A percentile compares a stretch with the other conserved stretches of the same genome.
Conservation (phyloP, 106 monocot genomes). For the Dioscorea zingiberensis region DNA sequence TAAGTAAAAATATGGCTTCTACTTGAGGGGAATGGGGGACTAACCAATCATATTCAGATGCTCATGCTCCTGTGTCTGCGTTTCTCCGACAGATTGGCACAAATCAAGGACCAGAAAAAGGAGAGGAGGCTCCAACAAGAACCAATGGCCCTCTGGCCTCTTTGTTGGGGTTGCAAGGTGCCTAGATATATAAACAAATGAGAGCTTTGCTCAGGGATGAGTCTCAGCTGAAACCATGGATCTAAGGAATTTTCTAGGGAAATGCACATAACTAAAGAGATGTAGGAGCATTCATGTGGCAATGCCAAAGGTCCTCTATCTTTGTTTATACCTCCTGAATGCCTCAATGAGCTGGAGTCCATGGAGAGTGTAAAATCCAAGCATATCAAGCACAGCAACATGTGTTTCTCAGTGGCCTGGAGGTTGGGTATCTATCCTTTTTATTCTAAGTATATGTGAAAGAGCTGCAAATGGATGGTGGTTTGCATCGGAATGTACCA, state of each 20-base stretch:
- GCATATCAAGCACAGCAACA: slow-evolving; percentile 3
- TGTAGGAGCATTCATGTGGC: background rate
- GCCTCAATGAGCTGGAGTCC: slow-evolving; percentile 21
- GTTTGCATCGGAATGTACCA: slow-evolving; percentile 16
- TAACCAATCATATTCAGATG: slow-evolving; percentile 18
- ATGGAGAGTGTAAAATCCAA: slow-evolving; percentile 29
- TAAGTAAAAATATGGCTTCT: slow-evolving; percentile 3
- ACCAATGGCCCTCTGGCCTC: slow-evolving; percentile 8
- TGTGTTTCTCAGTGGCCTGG: background rate
- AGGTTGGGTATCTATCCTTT: background rate
- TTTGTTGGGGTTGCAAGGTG: background rate
- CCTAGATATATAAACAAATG: slow-evolving; percentile 2
- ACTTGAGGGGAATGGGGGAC: background rate
- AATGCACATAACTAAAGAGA: slow-evolving; percentile 9
- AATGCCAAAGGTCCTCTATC: background rate
- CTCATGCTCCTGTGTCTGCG: slow-evolving; percentile 14
- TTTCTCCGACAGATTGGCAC: slow-evolving; percentile 21
- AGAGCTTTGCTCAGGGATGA: slow-evolving; percentile 8
- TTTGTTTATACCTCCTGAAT: background rate
- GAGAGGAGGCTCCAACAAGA: background rate
- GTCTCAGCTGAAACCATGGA: slow-evolving; percentile 27
- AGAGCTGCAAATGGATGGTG: background rate
- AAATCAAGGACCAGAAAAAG: slow-evolving; percentile 8
- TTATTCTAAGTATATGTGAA: background rate
- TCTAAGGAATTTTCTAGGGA: slow-evolving; percentile 38